Percentiles rank a stretch among this genome's conserved stretches.
These are phyloP conservation scores for Kockiozyma suomiensis DNA, from an alignment of 805 yeast species.

Conservation along the genomic window DNA sequence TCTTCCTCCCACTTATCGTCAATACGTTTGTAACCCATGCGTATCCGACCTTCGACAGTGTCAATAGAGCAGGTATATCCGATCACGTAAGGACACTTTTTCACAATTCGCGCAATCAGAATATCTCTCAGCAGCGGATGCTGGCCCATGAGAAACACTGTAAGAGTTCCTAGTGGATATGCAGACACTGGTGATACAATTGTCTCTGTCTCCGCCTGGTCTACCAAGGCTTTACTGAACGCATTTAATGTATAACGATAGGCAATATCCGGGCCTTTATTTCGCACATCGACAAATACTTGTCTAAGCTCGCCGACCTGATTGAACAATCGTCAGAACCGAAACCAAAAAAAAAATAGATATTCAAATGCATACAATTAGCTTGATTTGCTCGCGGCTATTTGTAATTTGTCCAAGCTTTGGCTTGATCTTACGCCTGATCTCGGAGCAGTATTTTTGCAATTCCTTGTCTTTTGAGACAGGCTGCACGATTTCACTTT, in stretches of 20 bases:
- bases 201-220: constrained; percentile 93
- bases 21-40: constrained; percentile 85
- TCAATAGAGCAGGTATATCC: constrained; percentile 78
- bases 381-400: constrained; percentile 59
- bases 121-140: constrained; percentile 58
- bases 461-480: constrained; percentile 56
- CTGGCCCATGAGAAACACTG: constrained; percentile 55
- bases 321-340: neutral
- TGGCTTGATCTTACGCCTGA: constrained; percentile 79
- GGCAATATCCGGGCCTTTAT: constrained; percentile 49
- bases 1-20: constrained; percentile 57
- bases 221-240: constrained; percentile 79
- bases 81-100: constrained; percentile 85
- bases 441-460: constrained; percentile 58
- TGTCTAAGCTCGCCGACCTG: constrained; percentile 55
- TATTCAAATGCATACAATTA: constrained; percentile 32
- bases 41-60: constrained; percentile 75
- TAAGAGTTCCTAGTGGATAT: constrained; percentile 71
- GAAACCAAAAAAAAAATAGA: neutral
- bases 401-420: constrained; percentile 90
- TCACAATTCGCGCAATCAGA: constrained; percentile 77
- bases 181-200: constrained; percentile 77
- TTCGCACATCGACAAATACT: constrained; percentile 53
- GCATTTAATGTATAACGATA: constrained; percentile 77
- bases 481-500: constrained; percentile 58